Base-by-base conservation (phyloP, 192 early-diverging fungal genomes). In the Phycomyces blakesleeanus region DNA sequence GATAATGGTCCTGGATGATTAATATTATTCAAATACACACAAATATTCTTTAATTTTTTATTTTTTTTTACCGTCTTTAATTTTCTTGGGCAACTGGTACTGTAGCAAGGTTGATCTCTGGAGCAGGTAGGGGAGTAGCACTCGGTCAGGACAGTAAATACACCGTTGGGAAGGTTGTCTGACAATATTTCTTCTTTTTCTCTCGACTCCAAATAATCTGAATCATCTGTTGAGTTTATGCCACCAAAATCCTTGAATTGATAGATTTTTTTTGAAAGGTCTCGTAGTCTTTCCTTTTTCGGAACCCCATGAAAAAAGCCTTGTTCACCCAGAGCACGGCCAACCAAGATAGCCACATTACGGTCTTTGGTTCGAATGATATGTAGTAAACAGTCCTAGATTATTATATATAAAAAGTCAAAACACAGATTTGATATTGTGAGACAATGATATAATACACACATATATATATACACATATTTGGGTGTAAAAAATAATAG, bases 61-160 rank as follows among this genome's bases (percentile, higher is more conserved):
- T n/a, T n/a, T n/a, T n/a, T n/a, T n/a, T n/a, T 27, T 59, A 59
- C 57, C 3, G 14, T 40, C 62, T 87, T 85, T 47, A 87, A 70
- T 55, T 89, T 80, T 9, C 89, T 73, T 10, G 94, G 94, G 63
- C 96, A 97, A 6, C 88, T 82, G 15, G 89, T 84, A 67, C 91
- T 94, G 78, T 98, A 98, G 69, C 95, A 98, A 2, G 89, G 75
- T 57, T 81, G 85, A 44, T 87, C 89, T 24, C 76, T 73, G 0
- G 90, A 82, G 72, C 96, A 98, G 0, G 93, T 96, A 0, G 93
- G 91, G 22, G 94, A 97, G 72, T 97, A 98, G 74, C 96, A 98
- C 63, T 91, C 89, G 0, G 95, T 89, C 60, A 97, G 76, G 29
- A 90, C 78, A 2, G 91, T 93, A 77, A 95, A 94, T 0, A 98